Percentiles rank a stretch among this genome's conserved stretches.
Evolutionary conservation across 2,329 filamentous ascomycete genomes (phyloP).

Genomic region (Ilyonectria mors-panacis): DNA sequence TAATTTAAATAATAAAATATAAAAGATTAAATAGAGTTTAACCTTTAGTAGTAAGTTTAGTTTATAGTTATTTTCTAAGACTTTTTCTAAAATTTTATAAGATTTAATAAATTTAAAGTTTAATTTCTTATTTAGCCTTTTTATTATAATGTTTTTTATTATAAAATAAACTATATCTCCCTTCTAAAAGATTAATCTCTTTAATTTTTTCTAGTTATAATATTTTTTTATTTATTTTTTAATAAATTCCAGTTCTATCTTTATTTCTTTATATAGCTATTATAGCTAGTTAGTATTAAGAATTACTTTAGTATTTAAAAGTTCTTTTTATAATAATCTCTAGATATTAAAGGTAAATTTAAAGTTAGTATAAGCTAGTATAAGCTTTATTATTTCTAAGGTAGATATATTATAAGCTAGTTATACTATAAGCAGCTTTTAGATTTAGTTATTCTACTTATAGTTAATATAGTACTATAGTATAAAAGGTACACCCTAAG

Average conservation of each 20-base stretch:
- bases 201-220: slow-evolving; percentile 33
- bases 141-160: not conserved
- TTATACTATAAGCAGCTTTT: slow-evolving; percentile 11
- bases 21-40: no score
- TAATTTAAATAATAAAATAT: no score
- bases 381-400: slow-evolving; percentile 14
- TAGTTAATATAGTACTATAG: no score
- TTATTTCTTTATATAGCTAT: slow-evolving; percentile 23
- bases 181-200: slow-evolving; percentile 30
- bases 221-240: slow-evolving; percentile 29
- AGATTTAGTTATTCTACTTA: slow-evolving; percentile 10
- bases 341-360: slow-evolving; percentile 15
- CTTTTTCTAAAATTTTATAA: no score
- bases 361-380: slow-evolving; percentile 23
- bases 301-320: slow-evolving; percentile 14
- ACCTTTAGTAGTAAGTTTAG: no score
- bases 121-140: no score
- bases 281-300: slow-evolving; percentile 19
- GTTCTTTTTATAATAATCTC: not conserved
- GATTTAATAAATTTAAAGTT: no score
- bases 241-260: not conserved
- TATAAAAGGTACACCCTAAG: no score
- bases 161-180: slow-evolving; percentile 35
- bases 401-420: slow-evolving; percentile 20
- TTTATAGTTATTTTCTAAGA: no score